These are phyloP conservation scores for Chenopodium formosanum DNA, from an alignment of 148 eudicot species.

Conservation along the genomic window DNA sequence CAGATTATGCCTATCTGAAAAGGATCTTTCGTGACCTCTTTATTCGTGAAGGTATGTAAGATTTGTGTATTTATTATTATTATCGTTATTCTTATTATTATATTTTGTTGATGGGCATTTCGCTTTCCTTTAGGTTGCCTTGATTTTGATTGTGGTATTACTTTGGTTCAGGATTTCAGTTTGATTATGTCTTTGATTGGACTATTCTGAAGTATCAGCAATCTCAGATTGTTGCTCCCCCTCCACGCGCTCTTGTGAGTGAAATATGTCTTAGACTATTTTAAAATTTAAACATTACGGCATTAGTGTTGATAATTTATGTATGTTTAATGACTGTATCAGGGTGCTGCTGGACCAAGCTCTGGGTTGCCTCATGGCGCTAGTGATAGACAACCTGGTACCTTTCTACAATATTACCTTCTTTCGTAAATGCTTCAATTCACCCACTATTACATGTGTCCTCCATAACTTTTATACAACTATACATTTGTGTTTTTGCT, in stretches of 20 bases:
- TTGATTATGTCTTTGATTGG: slow-evolving; percentile 71
- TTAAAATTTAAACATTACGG: background rate
- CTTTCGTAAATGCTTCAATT: background rate
- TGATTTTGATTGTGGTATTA: slow-evolving; percentile 5
- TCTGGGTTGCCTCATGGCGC: slow-evolving; percentile 63
- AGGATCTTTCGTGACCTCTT: slow-evolving; percentile 86
- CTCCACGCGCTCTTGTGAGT: slow-evolving; percentile 78
- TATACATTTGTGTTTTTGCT: background rate
- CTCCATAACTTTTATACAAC: background rate
- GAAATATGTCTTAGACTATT: slow-evolving; percentile 10
- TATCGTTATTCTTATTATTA: too few relatives aligned
- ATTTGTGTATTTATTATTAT: too few relatives aligned
- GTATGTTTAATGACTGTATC: slow-evolving; percentile 11
- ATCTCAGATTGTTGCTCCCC: slow-evolving; percentile 76
- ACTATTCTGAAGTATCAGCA: slow-evolving; percentile 67
- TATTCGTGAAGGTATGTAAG: slow-evolving; percentile 71
- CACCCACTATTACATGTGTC: background rate
- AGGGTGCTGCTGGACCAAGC: slow-evolving; percentile 95
- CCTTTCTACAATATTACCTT: background rate
- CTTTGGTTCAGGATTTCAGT: slow-evolving; percentile 67
- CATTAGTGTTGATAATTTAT: background rate
- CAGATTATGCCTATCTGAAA: slow-evolving; percentile 87
- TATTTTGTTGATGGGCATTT: background rate
- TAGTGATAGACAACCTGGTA: slow-evolving; percentile 68
- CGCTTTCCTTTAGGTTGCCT: background rate